Base-by-base conservation (phyloP, 495 filamentous ascomycete genomes). In the Xylaria bambusicola region DNA sequence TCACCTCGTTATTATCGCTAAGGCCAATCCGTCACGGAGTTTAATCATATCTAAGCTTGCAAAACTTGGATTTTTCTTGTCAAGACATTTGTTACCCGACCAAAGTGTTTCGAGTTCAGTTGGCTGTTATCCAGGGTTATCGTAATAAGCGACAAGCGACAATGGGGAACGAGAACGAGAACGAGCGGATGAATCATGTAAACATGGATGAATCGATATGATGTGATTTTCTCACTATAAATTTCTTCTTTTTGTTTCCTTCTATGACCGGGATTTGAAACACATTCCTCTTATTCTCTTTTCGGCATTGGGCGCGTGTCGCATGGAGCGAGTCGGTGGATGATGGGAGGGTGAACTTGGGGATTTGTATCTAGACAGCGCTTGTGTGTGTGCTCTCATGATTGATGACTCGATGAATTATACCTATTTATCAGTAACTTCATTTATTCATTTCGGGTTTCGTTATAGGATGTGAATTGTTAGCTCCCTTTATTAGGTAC, bases 1-100 rank as follows among this genome's bases (percentile, higher is more conserved):
- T 62, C 70, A 21, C 64, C 72, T 15, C 67, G 73, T 12, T 36
- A 67, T 48, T 67, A 77, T 46, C 66, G 63, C 47, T 73, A 65
- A 46, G 50, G 42, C 52, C 47, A 2, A 13, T 35, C 17, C 8
- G 29, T 10, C 5, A 5, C 29, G 5, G 5, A 5, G 29, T 33
- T 5, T 10, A 10, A 10, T 10, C 29, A 33, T 10, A n/a, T 33
- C 29, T 5, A 33, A 33, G 29, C 5, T 5, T 5, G 29, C 29
- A 33, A 33, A 5, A 33, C 29, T 33, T 33, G 10, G 29, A 10
- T 33, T 33, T 33, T 33, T 5, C 10, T 33, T 33, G 5, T 10
- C 5, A 5, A 33, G 5, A 33, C 29, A 5, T 5, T 33, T 33
- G 5, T 33, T n/a, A n/a, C n/a, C n/a, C n/a, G 36, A 13, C 8